phyloP scores from a whole-genome alignment of 108 stramenopile genomes.

The Pelagomonas calceolata region DNA sequence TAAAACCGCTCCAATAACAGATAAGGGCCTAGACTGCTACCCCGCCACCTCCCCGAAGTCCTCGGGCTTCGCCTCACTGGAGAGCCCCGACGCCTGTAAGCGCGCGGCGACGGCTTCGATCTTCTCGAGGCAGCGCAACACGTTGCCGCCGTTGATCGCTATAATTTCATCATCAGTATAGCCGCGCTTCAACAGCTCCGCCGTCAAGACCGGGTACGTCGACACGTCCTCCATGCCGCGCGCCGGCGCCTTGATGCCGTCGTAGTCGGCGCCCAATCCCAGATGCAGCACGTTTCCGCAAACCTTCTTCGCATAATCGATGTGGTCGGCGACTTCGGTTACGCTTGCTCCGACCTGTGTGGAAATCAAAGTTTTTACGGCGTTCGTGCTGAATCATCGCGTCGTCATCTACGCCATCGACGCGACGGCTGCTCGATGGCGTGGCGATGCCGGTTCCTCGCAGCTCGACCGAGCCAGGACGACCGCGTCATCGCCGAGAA shows the following conservation, averaged over 20 bases:
- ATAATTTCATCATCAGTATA: constrained; percentile 9
- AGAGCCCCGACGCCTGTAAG: too few species aligned
- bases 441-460: too few species aligned
- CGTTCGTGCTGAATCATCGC: too few species aligned
- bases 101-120: constrained; percentile 7
- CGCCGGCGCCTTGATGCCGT: constrained; percentile 4
- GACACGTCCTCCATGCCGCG: constrained; percentile 13
- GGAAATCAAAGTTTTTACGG: too few species aligned
- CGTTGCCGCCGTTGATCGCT: constrained; percentile 10
- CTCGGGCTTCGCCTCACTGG: too few species aligned
- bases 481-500: too few species aligned
- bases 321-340: constrained; percentile 14
- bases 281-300: constrained; percentile 3
- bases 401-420: too few species aligned
- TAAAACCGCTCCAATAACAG: too few species aligned
- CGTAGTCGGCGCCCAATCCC: constrained; percentile 15
- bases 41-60: too few species aligned
- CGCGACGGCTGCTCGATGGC: too few species aligned
- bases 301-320: constrained; percentile 12
- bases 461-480: too few species aligned
- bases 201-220: constrained; percentile 7
- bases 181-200: constrained; percentile 16
- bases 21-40: too few species aligned
- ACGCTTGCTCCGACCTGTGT: constrained; percentile 13
- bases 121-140: constrained; percentile 8